Conservation (phyloP, 73 alveolate genomes). For the Paramecium bursaria region DNA sequence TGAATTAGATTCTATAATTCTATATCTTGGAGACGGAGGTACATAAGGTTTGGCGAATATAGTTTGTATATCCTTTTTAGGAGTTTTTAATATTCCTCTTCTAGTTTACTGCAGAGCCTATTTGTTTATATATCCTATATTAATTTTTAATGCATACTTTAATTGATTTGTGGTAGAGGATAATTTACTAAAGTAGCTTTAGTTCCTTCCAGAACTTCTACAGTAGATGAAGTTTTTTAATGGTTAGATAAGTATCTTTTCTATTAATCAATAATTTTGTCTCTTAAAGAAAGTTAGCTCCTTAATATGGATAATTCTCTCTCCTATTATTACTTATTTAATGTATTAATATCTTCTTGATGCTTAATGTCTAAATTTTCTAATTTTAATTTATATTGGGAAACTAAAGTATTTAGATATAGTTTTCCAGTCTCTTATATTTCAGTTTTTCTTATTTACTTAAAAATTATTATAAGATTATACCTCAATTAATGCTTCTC, state of each 20-base stretch:
- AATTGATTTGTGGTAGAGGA: constrained; percentile 50
- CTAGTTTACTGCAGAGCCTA: too few relatives aligned
- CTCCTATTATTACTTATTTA: constrained; percentile 23
- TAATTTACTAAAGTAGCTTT: constrained; percentile 15
- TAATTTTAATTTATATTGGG: constrained; percentile 2
- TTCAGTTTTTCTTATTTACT: neutral
- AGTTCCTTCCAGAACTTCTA: constrained; percentile 50
- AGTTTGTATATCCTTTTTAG: too few relatives aligned
- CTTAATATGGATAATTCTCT: constrained; percentile 16
- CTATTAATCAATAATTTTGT: constrained; percentile 46
- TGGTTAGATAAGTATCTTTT: constrained; percentile 1
- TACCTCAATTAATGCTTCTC: constrained; percentile 43
- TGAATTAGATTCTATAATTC: neutral
- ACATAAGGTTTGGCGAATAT: constrained; percentile 35
- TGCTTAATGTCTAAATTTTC: constrained; percentile 19
- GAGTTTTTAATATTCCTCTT: too few relatives aligned
- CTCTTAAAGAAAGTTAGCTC: constrained; percentile 20
- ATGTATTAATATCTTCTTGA: constrained; percentile 22
- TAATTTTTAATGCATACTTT: too few relatives aligned
- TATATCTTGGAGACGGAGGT: constrained; percentile 10
- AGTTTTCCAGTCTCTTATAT: neutral
- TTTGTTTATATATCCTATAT: too few relatives aligned
- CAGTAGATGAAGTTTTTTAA: constrained; percentile 16
- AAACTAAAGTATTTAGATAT: constrained; percentile 12
- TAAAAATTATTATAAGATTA: neutral